Percentiles rank a stretch among this genome's conserved stretches.
Evolutionary conservation across 106 monocot species (phyloP).

Genomic region (Dendrobium nobile): DNA sequence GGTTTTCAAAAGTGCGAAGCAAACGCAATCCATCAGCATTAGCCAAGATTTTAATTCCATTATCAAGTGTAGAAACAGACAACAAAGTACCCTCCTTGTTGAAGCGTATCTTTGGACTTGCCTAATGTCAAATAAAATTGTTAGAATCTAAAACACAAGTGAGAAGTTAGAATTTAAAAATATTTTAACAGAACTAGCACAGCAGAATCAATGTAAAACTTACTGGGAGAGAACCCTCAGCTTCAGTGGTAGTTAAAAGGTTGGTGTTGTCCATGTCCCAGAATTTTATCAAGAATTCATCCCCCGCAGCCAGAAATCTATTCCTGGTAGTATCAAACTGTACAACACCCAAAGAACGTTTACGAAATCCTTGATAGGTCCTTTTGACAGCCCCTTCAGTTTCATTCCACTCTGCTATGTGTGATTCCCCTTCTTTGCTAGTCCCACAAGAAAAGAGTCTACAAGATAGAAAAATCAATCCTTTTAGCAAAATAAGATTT

Average conservation of each 20-base stretch:
- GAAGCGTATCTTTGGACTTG: constrained; percentile 67
- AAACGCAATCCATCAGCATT: constrained; percentile 61
- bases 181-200: background rate
- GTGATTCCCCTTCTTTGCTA: constrained; percentile 78
- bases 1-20: constrained; percentile 42
- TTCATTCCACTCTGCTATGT: constrained; percentile 87
- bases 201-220: constrained; percentile 16
- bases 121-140: constrained; percentile 23
- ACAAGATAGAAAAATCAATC: constrained; percentile 10
- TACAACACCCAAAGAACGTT: constrained; percentile 54
- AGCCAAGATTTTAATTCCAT: constrained; percentile 84
- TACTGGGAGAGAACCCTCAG: constrained; percentile 71
- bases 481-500: background rate
- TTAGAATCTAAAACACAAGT: constrained; percentile 1
- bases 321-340: constrained; percentile 83
- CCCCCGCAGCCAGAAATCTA: constrained; percentile 79
- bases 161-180: background rate
- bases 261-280: constrained; percentile 75
- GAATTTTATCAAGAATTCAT: constrained; percentile 76
- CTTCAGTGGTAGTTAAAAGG: constrained; percentile 64
- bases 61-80: constrained; percentile 62
- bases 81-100: constrained; percentile 84
- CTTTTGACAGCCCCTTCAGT: constrained; percentile 87
- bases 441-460: constrained; percentile 93
- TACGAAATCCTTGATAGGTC: constrained; percentile 60